Percentiles rank a stretch among this genome's conserved stretches.
Evolutionary conservation across 2,329 filamentous ascomycete genomes (phyloP).

Genomic region (Pseudogymnoascus sp.): DNA sequence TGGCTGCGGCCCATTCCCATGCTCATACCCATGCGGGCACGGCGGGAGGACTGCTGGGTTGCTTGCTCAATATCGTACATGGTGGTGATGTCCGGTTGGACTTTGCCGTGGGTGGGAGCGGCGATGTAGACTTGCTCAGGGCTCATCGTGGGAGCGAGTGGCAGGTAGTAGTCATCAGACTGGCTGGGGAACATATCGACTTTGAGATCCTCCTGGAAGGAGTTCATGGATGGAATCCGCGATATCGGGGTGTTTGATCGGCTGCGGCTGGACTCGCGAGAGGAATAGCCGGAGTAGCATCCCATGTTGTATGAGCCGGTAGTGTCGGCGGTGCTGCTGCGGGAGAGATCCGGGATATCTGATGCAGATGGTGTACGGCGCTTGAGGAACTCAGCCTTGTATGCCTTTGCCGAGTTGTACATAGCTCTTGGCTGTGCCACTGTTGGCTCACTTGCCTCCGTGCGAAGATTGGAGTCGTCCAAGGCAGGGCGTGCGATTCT

Average conservation of each 20-base stretch:
- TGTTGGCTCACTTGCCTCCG: conserved; percentile 15
- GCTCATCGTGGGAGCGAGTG: conserved; percentile 4
- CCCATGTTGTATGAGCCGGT: conserved; percentile 19
- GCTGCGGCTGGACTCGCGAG: conserved; percentile 15
- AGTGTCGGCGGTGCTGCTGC: conserved; percentile 24
- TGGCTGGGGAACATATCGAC: not conserved
- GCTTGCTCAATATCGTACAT: conserved; percentile 6
- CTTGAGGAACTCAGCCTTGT: conserved; percentile 14
- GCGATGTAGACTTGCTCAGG: conserved; percentile 9
- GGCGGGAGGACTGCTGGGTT: not conserved
- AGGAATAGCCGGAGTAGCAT: conserved; percentile 29
- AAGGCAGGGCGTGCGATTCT: conserved; percentile 17
- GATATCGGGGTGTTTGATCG: conserved; percentile 6
- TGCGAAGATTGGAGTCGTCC: not conserved
- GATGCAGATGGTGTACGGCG: conserved; percentile 25
- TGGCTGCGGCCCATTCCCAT: conserved; percentile 6
- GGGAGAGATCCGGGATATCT: conserved; percentile 30
- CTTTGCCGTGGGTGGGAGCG: conserved; percentile 8
- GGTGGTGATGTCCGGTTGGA: conserved; percentile 4
- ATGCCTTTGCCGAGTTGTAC: conserved; percentile 12
- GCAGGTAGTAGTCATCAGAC: not conserved
- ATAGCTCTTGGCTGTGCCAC: conserved; percentile 20
- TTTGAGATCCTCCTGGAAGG: conserved; percentile 6
- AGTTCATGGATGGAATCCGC: not conserved
- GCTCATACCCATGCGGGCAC: conserved; percentile 4